phyloP scores from a whole-genome alignment of 306 rosid species.

The Abrus precatorius region DNA sequence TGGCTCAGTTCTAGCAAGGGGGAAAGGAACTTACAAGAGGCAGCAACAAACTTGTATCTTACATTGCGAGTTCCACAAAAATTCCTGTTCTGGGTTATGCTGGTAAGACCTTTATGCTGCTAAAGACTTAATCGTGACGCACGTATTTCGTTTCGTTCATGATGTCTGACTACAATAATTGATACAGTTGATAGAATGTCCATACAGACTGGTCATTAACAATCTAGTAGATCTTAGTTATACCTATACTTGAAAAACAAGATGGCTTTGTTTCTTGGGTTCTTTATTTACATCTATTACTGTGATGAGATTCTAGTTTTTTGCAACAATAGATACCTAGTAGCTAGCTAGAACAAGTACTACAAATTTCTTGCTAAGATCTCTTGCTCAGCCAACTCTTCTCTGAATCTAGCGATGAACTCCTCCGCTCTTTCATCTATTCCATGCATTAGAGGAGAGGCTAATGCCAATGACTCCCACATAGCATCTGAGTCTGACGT shows the following conservation, averaged over 20 bases:
- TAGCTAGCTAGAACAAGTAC: neutral
- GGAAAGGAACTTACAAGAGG: conserved; percentile 76
- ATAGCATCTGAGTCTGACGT: conserved; percentile 64
- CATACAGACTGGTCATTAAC: neutral
- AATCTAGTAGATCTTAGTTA: neutral
- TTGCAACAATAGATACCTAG: neutral
- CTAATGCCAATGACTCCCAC: conserved; percentile 75
- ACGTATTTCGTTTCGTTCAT: neutral
- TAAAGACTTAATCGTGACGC: too few relatives aligned
- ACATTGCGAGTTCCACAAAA: too few relatives aligned
- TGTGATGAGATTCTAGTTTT: too few relatives aligned
- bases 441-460: conserved; percentile 70
- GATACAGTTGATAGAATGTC: neutral
- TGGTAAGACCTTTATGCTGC: too few relatives aligned
- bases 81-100: too few relatives aligned
- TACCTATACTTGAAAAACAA: neutral
- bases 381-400: conserved; percentile 68
- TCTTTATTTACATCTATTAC: too few relatives aligned
- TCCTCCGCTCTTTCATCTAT: conserved; percentile 79
- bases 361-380: conserved; percentile 53
- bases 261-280: too few relatives aligned
- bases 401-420: conserved; percentile 67
- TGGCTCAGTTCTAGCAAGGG: conserved; percentile 94
- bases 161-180: neutral
- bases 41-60: conserved; percentile 35